Evolutionary conservation across 768 basidiomycete species (phyloP).

Genomic region (Collybiopsis luxurians): DNA sequence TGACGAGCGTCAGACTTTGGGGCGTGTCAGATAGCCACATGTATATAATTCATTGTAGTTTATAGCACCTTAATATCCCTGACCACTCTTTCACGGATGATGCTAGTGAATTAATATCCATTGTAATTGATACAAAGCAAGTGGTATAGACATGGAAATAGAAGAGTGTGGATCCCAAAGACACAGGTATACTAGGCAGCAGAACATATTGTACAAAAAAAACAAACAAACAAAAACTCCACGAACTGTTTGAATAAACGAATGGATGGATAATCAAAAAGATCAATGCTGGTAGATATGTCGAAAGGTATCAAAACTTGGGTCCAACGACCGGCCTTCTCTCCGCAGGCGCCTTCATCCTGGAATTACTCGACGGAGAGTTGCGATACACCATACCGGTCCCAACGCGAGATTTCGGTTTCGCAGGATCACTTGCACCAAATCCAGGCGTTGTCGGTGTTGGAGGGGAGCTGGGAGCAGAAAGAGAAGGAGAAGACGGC

Average conservation of each 20-base stretch:
- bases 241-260: too few species aligned
- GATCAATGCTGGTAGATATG: background rate
- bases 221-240: too few species aligned
- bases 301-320: background rate
- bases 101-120: too few species aligned
- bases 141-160: too few species aligned
- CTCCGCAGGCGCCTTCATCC: background rate
- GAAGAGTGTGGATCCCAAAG: too few species aligned
- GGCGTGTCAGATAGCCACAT: background rate
- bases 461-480: slow-evolving; percentile 3
- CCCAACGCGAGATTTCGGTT: slow-evolving; percentile 58
- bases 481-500: background rate
- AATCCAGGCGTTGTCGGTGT: slow-evolving; percentile 1
- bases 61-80: slow-evolving; percentile 3
- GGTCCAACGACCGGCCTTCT: background rate
- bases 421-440: slow-evolving; percentile 1
- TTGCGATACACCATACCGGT: slow-evolving; percentile 66
- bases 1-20: slow-evolving; percentile 37
- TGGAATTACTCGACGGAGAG: slow-evolving; percentile 16
- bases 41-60: slow-evolving; percentile 1
- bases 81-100: too few species aligned
- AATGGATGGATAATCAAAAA: too few species aligned
- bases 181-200: too few species aligned
- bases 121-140: too few species aligned
- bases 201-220: too few species aligned